Conservation (phyloP, 2,329 filamentous ascomycete species). For the Neonectria neomacrospora region DNA sequence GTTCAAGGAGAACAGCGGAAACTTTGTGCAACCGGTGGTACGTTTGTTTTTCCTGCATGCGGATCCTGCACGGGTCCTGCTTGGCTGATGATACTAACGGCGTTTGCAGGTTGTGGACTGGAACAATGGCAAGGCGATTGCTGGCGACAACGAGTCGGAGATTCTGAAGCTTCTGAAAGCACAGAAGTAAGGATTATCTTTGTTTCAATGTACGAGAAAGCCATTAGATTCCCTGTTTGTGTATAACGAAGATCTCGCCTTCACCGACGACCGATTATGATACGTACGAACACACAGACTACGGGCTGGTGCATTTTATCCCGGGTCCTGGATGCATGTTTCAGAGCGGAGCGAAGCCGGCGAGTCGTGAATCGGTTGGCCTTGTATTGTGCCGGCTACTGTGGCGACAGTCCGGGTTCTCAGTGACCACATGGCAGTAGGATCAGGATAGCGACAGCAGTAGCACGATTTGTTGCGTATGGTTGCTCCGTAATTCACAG, state of each 20-base stretch:
- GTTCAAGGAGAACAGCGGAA: slow-evolving; percentile 75
- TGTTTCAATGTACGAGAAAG: slow-evolving; percentile 30
- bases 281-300: not conserved
- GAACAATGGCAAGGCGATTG: slow-evolving; percentile 86
- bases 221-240: slow-evolving; percentile 31
- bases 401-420: slow-evolving; percentile 2
- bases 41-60: slow-evolving; percentile 44
- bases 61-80: not conserved
- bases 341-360: not conserved
- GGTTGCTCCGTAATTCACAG: not conserved
- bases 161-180: slow-evolving; percentile 83
- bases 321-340: not conserved
- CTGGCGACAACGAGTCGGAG: slow-evolving; percentile 85
- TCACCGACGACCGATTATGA: not conserved
- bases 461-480: not conserved
- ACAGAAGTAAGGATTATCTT: slow-evolving; percentile 50
- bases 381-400: slow-evolving; percentile 2
- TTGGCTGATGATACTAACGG: slow-evolving; percentile 18
- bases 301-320: not conserved
- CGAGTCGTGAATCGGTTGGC: slow-evolving; percentile 2
- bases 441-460: slow-evolving; percentile 6
- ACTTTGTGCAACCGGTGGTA: slow-evolving; percentile 82
- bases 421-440: not conserved
- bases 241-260: slow-evolving; percentile 26
- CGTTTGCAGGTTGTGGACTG: slow-evolving; percentile 78